Conservation (phyloP, 1,139 yeast species). For the Petasospora fabianii region DNA sequence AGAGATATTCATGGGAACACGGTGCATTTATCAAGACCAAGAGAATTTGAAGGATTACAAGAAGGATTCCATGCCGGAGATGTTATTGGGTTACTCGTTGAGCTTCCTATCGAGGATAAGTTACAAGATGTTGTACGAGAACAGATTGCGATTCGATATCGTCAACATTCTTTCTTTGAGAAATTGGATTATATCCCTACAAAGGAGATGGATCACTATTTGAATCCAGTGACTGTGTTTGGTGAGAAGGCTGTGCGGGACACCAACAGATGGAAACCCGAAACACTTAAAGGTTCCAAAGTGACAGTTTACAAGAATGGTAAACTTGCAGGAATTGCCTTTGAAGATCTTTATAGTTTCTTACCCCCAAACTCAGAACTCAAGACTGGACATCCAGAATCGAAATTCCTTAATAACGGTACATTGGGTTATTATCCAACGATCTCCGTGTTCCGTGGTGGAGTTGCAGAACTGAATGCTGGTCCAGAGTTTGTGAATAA, state of each 20-base stretch:
- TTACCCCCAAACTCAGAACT: slow-evolving; percentile 67
- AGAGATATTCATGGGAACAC: slow-evolving; percentile 80
- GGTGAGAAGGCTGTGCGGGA: slow-evolving; percentile 59
- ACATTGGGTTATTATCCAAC: slow-evolving; percentile 89
- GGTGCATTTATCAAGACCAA: slow-evolving; percentile 71
- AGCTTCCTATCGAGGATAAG: slow-evolving; percentile 51
- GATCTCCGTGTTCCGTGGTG: slow-evolving; percentile 77
- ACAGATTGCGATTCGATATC: slow-evolving; percentile 83
- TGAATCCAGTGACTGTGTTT: slow-evolving; percentile 68
- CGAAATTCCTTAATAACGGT: slow-evolving; percentile 64
- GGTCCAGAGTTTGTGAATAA: slow-evolving; percentile 59
- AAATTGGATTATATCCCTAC: slow-evolving; percentile 80
- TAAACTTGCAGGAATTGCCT: slow-evolving; percentile 55
- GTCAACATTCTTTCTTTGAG: slow-evolving; percentile 76
- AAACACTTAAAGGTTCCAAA: slow-evolving; percentile 50
- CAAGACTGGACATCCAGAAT: slow-evolving; percentile 39
- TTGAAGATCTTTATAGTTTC: slow-evolving; percentile 68
- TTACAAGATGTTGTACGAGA: slow-evolving; percentile 55
- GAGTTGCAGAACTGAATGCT: slow-evolving; percentile 64
- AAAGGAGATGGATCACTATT: slow-evolving; percentile 62
- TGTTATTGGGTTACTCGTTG: slow-evolving; percentile 74
- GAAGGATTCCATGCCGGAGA: slow-evolving; percentile 71
- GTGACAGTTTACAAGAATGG: slow-evolving; percentile 80
- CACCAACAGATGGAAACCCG: slow-evolving; percentile 37
- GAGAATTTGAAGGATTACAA: slow-evolving; percentile 53